Percentiles rank a stretch among this genome's conserved stretches.
phyloP scores from a whole-genome alignment of 2,329 filamentous ascomycete species.

The Fusarium pseudocircinatum region DNA sequence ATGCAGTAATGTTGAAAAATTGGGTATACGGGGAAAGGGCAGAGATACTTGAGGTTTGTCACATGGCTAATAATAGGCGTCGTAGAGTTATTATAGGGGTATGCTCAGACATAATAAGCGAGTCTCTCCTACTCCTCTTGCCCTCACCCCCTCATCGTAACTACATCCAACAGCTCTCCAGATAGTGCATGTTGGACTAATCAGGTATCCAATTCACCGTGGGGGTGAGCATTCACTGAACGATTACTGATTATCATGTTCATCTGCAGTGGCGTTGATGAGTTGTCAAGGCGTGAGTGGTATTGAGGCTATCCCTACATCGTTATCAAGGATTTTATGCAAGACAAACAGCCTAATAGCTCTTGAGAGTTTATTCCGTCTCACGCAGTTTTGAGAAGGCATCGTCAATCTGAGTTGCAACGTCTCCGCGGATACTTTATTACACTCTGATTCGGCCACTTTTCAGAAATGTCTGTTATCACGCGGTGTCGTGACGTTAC shows the following conservation, averaged over 20 bases:
- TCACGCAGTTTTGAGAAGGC: background rate
- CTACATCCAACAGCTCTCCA: background rate
- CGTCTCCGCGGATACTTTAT: background rate
- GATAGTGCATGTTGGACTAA: background rate
- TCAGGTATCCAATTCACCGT: background rate
- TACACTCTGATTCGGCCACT: background rate
- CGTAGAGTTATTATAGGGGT: background rate
- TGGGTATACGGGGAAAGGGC: background rate
- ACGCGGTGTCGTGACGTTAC: background rate
- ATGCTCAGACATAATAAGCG: rapidly evolving
- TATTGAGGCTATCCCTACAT: background rate
- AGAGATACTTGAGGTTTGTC: background rate
- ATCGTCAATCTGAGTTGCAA: background rate
- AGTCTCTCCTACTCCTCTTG: background rate
- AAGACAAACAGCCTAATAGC: background rate
- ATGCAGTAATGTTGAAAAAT: background rate
- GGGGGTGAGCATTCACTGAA: background rate
- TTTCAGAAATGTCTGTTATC: background rate
- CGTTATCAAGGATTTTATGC: background rate
- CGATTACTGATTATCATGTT: background rate
- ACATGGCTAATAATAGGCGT: background rate
- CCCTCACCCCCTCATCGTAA: rapidly evolving
- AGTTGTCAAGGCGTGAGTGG: background rate
- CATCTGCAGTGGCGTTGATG: background rate
- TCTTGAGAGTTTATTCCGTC: background rate